phyloP scores from a whole-genome alignment of 1,284 basidiomycete species.

The Neolentinus lepideus region DNA sequence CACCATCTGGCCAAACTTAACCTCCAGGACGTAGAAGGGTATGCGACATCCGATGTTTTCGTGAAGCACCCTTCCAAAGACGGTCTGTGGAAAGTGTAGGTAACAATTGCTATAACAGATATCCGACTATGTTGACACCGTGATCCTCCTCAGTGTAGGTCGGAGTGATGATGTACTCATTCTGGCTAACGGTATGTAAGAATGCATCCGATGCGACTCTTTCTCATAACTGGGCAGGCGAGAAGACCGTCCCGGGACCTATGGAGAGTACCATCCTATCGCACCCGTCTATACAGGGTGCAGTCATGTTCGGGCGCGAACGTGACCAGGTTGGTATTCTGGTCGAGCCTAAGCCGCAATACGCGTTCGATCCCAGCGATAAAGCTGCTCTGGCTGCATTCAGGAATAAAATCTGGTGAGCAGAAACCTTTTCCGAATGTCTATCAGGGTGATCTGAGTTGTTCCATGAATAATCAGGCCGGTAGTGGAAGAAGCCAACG shows the following conservation, averaged over 20 bases:
- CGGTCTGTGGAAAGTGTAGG: conserved; percentile 20
- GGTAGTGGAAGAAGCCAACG: conserved; percentile 13
- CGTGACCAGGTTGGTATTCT: conserved; percentile 31
- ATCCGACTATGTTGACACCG: background rate
- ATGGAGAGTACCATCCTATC: conserved; percentile 17
- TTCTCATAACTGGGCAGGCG: conserved; percentile 9
- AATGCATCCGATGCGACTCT: background rate
- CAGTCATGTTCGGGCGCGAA: conserved; percentile 34
- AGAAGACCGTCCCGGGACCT: conserved; percentile 23
- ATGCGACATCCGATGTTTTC: conserved; percentile 20
- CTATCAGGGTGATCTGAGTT: background rate
- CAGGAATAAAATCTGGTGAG: conserved; percentile 29
- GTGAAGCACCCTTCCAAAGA: conserved; percentile 19
- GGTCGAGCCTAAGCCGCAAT: conserved; percentile 23
- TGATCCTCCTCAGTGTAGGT: conserved; percentile 11
- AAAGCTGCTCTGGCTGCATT: conserved; percentile 20
- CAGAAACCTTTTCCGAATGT: background rate
- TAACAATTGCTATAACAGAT: conserved; percentile 3
- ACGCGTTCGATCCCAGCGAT: conserved; percentile 21
- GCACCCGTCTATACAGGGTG: conserved; percentile 4
- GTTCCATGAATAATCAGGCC: conserved; percentile 9
- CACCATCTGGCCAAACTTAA: conserved; percentile 19
- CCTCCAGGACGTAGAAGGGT: conserved; percentile 18
- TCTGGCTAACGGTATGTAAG: conserved; percentile 11
- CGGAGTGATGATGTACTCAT: conserved; percentile 17